These are phyloP conservation scores for Lasiodiplodia hormozganensis DNA, from an alignment of 2,329 filamentous ascomycete genomes.

Conservation along the genomic window DNA sequence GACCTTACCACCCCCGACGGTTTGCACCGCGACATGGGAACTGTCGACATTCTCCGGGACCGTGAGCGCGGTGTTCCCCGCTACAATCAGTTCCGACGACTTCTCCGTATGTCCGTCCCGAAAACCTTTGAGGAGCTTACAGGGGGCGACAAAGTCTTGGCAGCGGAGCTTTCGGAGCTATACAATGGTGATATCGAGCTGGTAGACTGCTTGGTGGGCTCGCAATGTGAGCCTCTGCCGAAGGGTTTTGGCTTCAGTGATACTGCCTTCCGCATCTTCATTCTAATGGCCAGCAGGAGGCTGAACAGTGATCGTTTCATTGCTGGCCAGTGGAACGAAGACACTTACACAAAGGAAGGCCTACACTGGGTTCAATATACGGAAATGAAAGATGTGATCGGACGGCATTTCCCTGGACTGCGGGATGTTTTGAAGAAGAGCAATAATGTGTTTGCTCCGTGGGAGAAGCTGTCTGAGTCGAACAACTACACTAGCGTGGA, in stretches of 20 bases:
- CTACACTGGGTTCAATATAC: slow-evolving; percentile 53
- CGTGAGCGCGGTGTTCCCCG: slow-evolving; percentile 56
- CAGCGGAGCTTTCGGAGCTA: slow-evolving; percentile 45
- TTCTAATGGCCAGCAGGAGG: slow-evolving; percentile 53
- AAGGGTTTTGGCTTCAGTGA: slow-evolving; percentile 57
- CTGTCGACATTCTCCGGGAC: slow-evolving; percentile 56
- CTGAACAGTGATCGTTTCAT: slow-evolving; percentile 57
- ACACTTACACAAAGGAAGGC: slow-evolving; percentile 51
- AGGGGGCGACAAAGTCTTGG: slow-evolving; percentile 48
- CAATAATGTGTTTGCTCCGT: slow-evolving; percentile 46
- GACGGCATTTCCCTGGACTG: slow-evolving; percentile 53
- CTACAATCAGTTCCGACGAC: slow-evolving; percentile 54
- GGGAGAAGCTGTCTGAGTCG: slow-evolving; percentile 38
- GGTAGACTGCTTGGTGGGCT: slow-evolving; percentile 54
- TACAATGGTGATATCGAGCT: slow-evolving; percentile 52
- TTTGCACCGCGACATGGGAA: slow-evolving; percentile 52
- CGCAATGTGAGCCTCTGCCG: slow-evolving; percentile 52
- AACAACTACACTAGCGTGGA: slow-evolving; percentile 37
- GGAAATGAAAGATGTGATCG: slow-evolving; percentile 53
- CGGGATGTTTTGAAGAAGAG: slow-evolving; percentile 39
- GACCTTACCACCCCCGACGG: slow-evolving; percentile 52
- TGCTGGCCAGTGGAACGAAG: slow-evolving; percentile 49
- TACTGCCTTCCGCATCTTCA: slow-evolving; percentile 56
- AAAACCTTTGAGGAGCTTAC: slow-evolving; percentile 50
- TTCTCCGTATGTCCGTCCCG: slow-evolving; percentile 49